Conservation (phyloP, 331 rosid species). For the Erythrophleum ivorense region DNA sequence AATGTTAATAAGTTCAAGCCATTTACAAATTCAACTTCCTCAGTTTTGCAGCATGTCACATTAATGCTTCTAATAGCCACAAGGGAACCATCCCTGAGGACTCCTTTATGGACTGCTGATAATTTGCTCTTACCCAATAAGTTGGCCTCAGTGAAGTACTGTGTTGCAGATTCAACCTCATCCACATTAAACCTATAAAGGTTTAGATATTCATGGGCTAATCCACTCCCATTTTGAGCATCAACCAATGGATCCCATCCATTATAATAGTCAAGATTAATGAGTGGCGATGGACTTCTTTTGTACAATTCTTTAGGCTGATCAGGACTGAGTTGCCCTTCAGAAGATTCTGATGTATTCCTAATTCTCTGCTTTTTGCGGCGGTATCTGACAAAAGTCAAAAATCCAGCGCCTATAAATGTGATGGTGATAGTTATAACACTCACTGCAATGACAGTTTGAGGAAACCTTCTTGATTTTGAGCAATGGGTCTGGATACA, state of each 20-base stretch:
- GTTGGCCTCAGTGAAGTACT: conserved; percentile 75
- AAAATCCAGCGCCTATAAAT: conserved; percentile 45
- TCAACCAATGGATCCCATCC: conserved; percentile 79
- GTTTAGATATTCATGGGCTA: conserved; percentile 55
- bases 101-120: conserved; percentile 82
- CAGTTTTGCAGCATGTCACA: conserved; percentile 80
- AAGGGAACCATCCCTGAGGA: conserved; percentile 84
- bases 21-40: conserved; percentile 77
- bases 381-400: conserved; percentile 60
- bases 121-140: conserved; percentile 74
- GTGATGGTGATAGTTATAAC: conserved; percentile 50
- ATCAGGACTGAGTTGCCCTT: conserved; percentile 68
- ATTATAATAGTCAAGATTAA: conserved; percentile 70
- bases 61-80: conserved; percentile 79
- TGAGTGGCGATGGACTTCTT: conserved; percentile 81
- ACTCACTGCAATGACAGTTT: conserved; percentile 55
- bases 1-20: conserved; percentile 74
- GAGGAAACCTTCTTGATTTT: conserved; percentile 56
- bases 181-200: conserved; percentile 72
- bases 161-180: conserved; percentile 94
- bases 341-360: conserved; percentile 54
- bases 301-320: conserved; percentile 65
- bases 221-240: conserved; percentile 52
- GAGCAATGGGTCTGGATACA: conserved; percentile 64
- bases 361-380: conserved; percentile 77